Evolutionary conservation across 2,329 filamentous ascomycete species (phyloP).

Genomic region (Fusarium brevicatenulatum): DNA sequence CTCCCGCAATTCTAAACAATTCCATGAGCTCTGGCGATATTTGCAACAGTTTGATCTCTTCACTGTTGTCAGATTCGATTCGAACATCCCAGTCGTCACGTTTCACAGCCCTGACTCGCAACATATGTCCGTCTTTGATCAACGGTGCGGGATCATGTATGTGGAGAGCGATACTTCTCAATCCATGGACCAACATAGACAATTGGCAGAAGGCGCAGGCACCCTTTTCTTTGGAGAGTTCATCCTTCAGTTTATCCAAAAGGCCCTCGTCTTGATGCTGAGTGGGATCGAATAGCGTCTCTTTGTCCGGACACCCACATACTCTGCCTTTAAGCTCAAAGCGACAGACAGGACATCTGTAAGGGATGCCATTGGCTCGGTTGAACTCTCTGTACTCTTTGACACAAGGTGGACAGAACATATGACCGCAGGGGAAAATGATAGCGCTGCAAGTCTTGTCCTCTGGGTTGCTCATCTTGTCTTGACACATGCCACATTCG

Average conservation of each 20-base stretch:
- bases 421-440: slow-evolving; percentile 13
- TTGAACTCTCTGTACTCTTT: accelerated
- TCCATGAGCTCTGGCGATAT: neutral
- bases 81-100: neutral
- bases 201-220: neutral
- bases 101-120: neutral
- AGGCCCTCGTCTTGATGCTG: neutral
- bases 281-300: neutral
- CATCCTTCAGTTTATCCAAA: neutral
- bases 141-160: neutral
- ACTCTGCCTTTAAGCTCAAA: accelerated
- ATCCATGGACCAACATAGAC: neutral
- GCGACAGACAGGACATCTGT: slow-evolving; percentile 3
- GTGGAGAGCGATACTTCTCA: neutral
- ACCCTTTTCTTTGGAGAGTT: neutral
- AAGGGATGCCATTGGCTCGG: accelerated
- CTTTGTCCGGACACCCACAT: neutral
- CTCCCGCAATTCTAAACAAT: neutral
- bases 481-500: slow-evolving; percentile 3
- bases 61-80: neutral
- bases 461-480: neutral
- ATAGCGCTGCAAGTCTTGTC: neutral
- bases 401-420: slow-evolving; percentile 10
- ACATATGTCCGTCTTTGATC: neutral
- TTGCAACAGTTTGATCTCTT: neutral